phyloP scores from a whole-genome alignment of 2,329 filamentous ascomycete genomes.

The Parafenestella ontariensis region DNA sequence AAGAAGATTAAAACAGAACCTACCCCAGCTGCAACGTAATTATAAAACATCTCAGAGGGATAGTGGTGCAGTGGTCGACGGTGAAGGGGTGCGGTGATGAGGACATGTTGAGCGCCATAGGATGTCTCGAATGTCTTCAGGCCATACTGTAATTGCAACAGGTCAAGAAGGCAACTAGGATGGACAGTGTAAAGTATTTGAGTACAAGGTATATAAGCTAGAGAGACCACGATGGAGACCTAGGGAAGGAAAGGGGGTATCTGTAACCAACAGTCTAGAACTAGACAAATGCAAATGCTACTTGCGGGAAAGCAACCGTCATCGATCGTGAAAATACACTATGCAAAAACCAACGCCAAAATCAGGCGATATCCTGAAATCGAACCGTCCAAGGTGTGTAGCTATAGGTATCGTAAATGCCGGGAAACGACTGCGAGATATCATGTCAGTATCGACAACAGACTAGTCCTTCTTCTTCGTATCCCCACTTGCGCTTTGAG shows the following conservation, averaged over 20 bases:
- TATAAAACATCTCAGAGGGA: no score
- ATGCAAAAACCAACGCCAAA: slow-evolving; percentile 5
- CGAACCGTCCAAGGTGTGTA: background rate
- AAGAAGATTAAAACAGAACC: no score
- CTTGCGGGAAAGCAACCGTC: background rate
- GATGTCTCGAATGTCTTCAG: no score
- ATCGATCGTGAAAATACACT: background rate
- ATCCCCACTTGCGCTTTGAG: slow-evolving; percentile 25
- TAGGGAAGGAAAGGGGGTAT: slow-evolving; percentile 30
- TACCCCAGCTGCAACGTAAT: no score
- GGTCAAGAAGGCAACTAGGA: background rate
- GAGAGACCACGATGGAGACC: slow-evolving; percentile 5
- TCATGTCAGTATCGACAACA: background rate
- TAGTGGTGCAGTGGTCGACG: no score
- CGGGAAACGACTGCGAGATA: background rate
- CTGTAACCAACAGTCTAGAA: slow-evolving; percentile 21
- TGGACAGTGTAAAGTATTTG: background rate
- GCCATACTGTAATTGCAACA: no score
- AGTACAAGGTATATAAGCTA: slow-evolving; percentile 2
- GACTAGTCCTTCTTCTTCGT: slow-evolving; percentile 28
- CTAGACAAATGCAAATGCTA: slow-evolving; percentile 9
- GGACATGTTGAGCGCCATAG: no score
- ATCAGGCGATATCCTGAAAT: slow-evolving; percentile 5
- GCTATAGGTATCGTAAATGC: background rate
- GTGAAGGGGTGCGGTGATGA: no score